phyloP scores from a whole-genome alignment of 768 basidiomycete species.

The Tephrocybe rancida region DNA sequence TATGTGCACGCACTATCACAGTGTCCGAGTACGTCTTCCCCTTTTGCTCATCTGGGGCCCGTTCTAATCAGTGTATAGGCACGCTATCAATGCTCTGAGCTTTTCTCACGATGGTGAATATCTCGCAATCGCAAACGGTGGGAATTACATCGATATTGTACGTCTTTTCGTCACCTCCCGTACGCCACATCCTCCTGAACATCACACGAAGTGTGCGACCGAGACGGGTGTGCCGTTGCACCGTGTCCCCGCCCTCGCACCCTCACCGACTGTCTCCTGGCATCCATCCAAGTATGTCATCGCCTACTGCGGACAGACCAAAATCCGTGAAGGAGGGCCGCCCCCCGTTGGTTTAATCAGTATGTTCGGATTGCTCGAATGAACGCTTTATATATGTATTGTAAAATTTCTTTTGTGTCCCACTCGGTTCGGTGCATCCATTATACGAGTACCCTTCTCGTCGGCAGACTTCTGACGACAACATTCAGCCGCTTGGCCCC shows the following conservation, averaged over 20 bases:
- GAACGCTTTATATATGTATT: slow-evolving; percentile 1
- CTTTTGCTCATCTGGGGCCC: background rate
- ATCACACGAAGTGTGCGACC: slow-evolving; percentile 61
- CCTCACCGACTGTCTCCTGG: slow-evolving; percentile 80
- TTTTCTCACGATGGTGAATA: slow-evolving; percentile 88
- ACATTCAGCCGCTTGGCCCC: too few relatives aligned
- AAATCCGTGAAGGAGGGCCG: slow-evolving; percentile 63
- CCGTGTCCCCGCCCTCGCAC: slow-evolving; percentile 71
- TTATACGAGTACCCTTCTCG: too few relatives aligned
- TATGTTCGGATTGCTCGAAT: slow-evolving; percentile 62
- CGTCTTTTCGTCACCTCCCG: slow-evolving; percentile 25
- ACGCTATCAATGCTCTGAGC: slow-evolving; percentile 72
- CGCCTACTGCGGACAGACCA: slow-evolving; percentile 81
- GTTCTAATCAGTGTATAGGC: slow-evolving; percentile 37
- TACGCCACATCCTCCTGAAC: slow-evolving; percentile 6
- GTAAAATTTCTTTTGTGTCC: background rate
- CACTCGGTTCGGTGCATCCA: background rate
- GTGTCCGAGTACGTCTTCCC: slow-evolving; percentile 70
- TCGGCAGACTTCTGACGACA: too few relatives aligned
- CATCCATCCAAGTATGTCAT: slow-evolving; percentile 83
- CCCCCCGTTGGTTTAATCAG: slow-evolving; percentile 71
- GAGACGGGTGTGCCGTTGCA: slow-evolving; percentile 77
- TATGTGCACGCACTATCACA: slow-evolving; percentile 74
- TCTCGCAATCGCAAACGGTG: slow-evolving; percentile 72
- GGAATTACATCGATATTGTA: slow-evolving; percentile 78